These are phyloP conservation scores for Dioszegia crocea DNA, from an alignment of 768 basidiomycete genomes.

Conservation along the genomic window DNA sequence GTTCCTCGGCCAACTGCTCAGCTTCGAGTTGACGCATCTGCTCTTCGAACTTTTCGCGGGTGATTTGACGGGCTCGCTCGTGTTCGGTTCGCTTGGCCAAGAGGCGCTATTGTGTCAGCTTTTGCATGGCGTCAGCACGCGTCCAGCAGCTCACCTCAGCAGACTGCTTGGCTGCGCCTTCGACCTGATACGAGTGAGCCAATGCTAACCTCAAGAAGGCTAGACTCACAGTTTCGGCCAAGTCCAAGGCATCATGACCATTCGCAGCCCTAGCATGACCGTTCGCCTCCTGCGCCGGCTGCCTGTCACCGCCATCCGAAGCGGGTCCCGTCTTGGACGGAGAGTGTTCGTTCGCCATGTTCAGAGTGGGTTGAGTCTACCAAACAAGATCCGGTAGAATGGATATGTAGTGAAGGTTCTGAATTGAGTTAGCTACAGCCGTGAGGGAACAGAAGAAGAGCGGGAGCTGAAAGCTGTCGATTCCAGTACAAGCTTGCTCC, in stretches of 20 bases:
- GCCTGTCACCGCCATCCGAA: conserved; percentile 1
- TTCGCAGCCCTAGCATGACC: conserved; percentile 7
- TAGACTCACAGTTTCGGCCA: conserved; percentile 38
- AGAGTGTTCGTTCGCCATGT: conserved; percentile 8
- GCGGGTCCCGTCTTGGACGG: not conserved
- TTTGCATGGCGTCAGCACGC: not conserved
- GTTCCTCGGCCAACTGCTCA: conserved; percentile 68
- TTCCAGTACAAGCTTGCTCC: too few species aligned
- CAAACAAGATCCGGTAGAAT: not conserved
- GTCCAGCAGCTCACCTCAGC: conserved; percentile 20
- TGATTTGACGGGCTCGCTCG: conserved; percentile 78
- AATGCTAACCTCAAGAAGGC: not conserved
- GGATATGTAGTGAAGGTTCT: not conserved
- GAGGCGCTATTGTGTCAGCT: conserved; percentile 59
- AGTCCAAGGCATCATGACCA: conserved; percentile 41
- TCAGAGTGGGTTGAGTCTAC: not conserved
- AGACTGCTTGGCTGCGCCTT: conserved; percentile 30
- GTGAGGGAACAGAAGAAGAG: not conserved
- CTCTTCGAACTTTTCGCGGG: conserved; percentile 89
- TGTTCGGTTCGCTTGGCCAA: conserved; percentile 86
- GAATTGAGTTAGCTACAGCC: not conserved
- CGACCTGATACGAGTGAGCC: conserved; percentile 15
- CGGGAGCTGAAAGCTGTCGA: too few species aligned
- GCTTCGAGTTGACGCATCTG: conserved; percentile 92
- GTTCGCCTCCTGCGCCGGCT: not conserved